A percentile compares a stretch with the other conserved stretches of the same genome.
Conservation (phyloP, 2,329 filamentous ascomycete species). For the Fusarium sororula region DNA sequence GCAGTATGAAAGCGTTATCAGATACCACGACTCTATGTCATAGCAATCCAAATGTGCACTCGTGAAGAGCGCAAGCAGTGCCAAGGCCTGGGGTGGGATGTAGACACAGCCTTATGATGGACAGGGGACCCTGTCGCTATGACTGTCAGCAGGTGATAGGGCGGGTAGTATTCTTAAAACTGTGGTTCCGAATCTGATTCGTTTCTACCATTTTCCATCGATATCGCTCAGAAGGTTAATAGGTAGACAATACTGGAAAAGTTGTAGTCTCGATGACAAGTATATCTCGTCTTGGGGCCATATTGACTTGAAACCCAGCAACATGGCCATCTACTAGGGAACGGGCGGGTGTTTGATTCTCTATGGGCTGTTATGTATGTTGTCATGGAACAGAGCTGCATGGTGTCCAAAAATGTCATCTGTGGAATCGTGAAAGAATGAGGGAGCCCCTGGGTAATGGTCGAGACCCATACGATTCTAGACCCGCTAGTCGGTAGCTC, state of each 20-base stretch:
- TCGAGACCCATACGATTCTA: conserved; percentile 6
- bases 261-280: neutral
- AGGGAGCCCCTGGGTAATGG: neutral
- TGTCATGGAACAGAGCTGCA: neutral
- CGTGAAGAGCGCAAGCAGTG: conserved; percentile 32
- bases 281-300: neutral
- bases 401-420: neutral
- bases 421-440: neutral
- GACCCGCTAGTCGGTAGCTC: conserved; percentile 2
- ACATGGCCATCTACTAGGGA: neutral
- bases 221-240: neutral
- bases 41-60: neutral
- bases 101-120: conserved; percentile 39
- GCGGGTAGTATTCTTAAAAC: neutral
- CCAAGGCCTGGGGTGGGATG: conserved; percentile 25
- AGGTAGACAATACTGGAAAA: neutral
- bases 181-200: conserved; percentile 1
- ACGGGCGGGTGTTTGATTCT: neutral
- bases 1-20: neutral
- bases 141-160: conserved; percentile 28
- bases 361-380: neutral
- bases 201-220: conserved; percentile 1
- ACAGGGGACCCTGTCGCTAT: conserved; percentile 27
- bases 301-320: neutral
- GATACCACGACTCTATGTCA: neutral